These are phyloP conservation scores for Allantophomopsis lycopodina DNA, from an alignment of 2,329 filamentous ascomycete genomes.

Conservation along the genomic window DNA sequence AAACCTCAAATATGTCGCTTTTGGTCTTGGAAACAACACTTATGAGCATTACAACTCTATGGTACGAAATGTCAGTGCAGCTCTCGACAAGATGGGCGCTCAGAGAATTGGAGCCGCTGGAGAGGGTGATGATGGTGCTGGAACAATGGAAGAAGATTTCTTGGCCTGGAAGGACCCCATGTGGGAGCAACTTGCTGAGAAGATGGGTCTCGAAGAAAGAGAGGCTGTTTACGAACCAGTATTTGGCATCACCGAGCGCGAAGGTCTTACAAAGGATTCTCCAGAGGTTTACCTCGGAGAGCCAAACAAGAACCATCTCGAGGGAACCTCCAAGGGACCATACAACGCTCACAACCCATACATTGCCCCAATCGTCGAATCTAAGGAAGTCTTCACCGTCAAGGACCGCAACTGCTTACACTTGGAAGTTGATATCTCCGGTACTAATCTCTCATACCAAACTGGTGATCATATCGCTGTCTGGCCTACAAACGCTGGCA, in stretches of 20 bases:
- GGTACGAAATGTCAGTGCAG: constrained; percentile 82
- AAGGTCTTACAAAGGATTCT: constrained; percentile 59
- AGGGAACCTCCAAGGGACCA: constrained; percentile 70
- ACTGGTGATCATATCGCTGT: constrained; percentile 95
- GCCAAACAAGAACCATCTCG: constrained; percentile 90
- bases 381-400: constrained; percentile 78
- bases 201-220: constrained; percentile 85
- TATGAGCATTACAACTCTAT: constrained; percentile 99
- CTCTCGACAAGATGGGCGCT: constrained; percentile 70
- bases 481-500: constrained; percentile 92
- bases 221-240: constrained; percentile 93
- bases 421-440: constrained; percentile 84
- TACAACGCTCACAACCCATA: constrained; percentile 96
- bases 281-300: constrained; percentile 86
- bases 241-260: constrained; percentile 68
- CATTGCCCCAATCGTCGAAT: constrained; percentile 85
- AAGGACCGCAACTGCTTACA: constrained; percentile 92
- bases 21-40: constrained; percentile 96
- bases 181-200: constrained; percentile 75
- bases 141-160: constrained; percentile 99
- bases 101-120: constrained; percentile 76
- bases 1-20: constrained; percentile 85
- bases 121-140: constrained; percentile 93
- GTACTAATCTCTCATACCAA: constrained; percentile 82
- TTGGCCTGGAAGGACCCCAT: constrained; percentile 98